These are phyloP conservation scores for Suillus ampliporus DNA, from an alignment of 768 basidiomycete genomes.

Conservation along the genomic window DNA sequence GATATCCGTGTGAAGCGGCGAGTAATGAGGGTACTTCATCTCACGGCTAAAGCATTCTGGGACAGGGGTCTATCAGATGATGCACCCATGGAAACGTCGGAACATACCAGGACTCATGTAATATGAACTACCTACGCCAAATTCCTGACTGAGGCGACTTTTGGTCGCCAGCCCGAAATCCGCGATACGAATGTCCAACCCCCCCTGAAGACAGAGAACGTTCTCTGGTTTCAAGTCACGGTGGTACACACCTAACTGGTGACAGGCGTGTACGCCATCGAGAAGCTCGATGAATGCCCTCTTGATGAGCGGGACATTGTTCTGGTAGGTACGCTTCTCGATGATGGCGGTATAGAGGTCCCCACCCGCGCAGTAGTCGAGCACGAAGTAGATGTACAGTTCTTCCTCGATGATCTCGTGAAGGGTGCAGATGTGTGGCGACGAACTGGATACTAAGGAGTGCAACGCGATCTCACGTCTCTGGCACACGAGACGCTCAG, in stretches of 20 bases:
- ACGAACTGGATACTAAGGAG: conserved; percentile 53
- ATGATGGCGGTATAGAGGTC: conserved; percentile 80
- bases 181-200: conserved; percentile 61
- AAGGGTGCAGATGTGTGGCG: conserved; percentile 69
- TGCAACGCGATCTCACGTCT: conserved; percentile 72
- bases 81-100: background rate
- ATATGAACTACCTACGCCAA: conserved; percentile 62
- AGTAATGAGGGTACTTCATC: conserved; percentile 34
- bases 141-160: conserved; percentile 49
- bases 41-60: conserved; percentile 62
- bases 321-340: conserved; percentile 53
- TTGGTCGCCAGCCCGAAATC: conserved; percentile 80
- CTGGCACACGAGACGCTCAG: conserved; percentile 63
- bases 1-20: conserved; percentile 50
- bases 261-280: conserved; percentile 79
- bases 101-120: conserved; percentile 76
- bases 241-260: conserved; percentile 74
- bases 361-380: conserved; percentile 61
- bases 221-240: conserved; percentile 91
- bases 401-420: conserved; percentile 67
- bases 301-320: conserved; percentile 67
- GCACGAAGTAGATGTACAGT: conserved; percentile 67
- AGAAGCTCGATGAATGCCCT: conserved; percentile 77
- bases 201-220: conserved; percentile 62
- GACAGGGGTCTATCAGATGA: conserved; percentile 10